Conservation (phyloP, 805 yeast genomes). For the Metschnikowia hibisci region DNA sequence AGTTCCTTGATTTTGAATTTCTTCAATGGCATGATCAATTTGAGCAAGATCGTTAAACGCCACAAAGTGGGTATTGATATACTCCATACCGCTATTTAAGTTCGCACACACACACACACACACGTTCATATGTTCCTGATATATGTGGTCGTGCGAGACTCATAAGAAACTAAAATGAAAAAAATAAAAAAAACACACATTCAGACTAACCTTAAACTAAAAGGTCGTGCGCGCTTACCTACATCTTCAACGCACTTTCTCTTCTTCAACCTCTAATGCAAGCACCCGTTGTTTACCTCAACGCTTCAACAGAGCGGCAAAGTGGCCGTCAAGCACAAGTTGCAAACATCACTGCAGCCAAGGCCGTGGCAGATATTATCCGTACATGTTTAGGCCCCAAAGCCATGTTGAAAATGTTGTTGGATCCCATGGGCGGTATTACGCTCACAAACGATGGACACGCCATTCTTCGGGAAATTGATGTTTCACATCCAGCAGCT, state of each 20-base stretch:
- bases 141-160: not conserved
- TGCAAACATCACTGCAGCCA: constrained; percentile 98
- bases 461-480: constrained; percentile 95
- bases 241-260: constrained; percentile 1
- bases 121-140: not conserved
- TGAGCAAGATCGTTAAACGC: constrained; percentile 31
- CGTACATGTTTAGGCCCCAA: constrained; percentile 98
- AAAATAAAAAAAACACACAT: too few species aligned
- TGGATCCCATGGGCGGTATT: constrained; percentile 96
- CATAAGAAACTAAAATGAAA: too few species aligned
- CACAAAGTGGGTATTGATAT: constrained; percentile 33
- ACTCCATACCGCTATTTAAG: constrained; percentile 17
- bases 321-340: constrained; percentile 96
- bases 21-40: not conserved
- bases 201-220: too few species aligned
- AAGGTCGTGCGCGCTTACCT: not conserved
- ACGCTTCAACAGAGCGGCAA: constrained; percentile 88
- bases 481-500: constrained; percentile 98
- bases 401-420: constrained; percentile 96
- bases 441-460: constrained; percentile 98
- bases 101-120: too few species aligned
- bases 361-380: constrained; percentile 96
- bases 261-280: constrained; percentile 29
- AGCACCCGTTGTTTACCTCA: constrained; percentile 46
- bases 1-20: not conserved